Evolutionary conservation across 345 rosid genomes (phyloP), one percentile per base, ranked within the genome.

Genomic region (Boechera stricta): DNA sequence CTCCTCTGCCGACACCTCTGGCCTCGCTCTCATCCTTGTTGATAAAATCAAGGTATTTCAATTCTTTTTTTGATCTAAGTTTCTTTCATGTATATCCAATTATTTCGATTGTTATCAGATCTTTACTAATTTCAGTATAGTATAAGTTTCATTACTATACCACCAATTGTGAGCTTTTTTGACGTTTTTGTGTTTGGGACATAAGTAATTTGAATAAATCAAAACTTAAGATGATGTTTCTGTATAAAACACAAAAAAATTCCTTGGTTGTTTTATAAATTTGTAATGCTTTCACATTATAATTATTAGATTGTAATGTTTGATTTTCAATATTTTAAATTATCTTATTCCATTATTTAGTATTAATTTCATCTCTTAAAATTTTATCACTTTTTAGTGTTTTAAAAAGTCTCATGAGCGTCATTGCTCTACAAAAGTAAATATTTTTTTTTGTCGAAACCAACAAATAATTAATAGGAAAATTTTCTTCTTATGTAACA

Each of bases 1-100:
- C 57, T 76, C 86, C 29, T 48, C 69, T 7, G 82, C 85, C 2
- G 86, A 83, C 35, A 72, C 72, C 5, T 29, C 70, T 39, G 84
- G 82, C 15, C 76, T 85, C 1, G 90, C 75, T 24, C 79, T 62
- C 16, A 81, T 86, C 77, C 77, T 73, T 16, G 72, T 80, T 5
- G 78, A 76, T 39, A 61, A 79, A 55, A 69, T 81, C 11, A 79
- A 79, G 82, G 81, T 78, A 0, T 41, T n/a, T 51, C 1, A 35
- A 9, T 28, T 57, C 3, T 12, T 56, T 15, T 53, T 8, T 12
- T 12, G 15, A 76, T 75, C 60, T 53, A 6, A 28, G 4, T 45
- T 63, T 41, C 16, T 55, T 74, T 31, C 61, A 16, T 41, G 7
- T 28, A 32, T 5, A 39, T 1, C 11, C 59, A 51, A 36, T 65